These are phyloP conservation scores for Alternaria incomplexa DNA, from an alignment of 2,329 filamentous ascomycete genomes.

Conservation along the genomic window DNA sequence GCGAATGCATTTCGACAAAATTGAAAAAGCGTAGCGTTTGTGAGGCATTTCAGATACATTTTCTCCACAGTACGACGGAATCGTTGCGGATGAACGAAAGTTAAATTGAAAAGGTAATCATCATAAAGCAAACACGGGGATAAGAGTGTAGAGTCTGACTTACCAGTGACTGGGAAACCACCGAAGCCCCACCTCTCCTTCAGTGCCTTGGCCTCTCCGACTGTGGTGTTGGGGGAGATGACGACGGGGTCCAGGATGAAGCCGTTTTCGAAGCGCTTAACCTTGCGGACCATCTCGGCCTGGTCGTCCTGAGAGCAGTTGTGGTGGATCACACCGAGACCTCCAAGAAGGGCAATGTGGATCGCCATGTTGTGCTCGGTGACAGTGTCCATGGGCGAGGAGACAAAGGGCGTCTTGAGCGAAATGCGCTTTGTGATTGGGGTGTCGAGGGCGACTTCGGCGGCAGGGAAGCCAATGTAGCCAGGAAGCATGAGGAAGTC, in stretches of 20 bases:
- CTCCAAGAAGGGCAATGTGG: constrained; percentile 88
- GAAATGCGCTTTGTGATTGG: constrained; percentile 94
- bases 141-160: constrained; percentile 50
- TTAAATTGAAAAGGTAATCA: constrained; percentile 80
- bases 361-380: constrained; percentile 99
- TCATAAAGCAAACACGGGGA: constrained; percentile 62
- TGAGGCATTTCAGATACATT: constrained; percentile 56
- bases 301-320: constrained; percentile 98
- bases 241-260: constrained; percentile 97
- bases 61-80: constrained; percentile 84
- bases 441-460: constrained; percentile 84
- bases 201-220: constrained; percentile 86
- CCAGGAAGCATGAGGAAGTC: constrained; percentile 96
- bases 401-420: constrained; percentile 95
- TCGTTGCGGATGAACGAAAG: constrained; percentile 99
- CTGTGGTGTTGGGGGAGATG: constrained; percentile 83
- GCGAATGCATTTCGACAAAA: constrained; percentile 12
- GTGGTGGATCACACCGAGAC: constrained; percentile 95
- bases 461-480: constrained; percentile 97
- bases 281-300: constrained; percentile 98
- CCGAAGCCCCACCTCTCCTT: constrained; percentile 99
- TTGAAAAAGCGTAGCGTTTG: constrained; percentile 3
- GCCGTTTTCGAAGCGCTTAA: constrained; percentile 99
- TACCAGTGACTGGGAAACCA: constrained; percentile 98
- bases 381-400: constrained; percentile 99